phyloP scores from a whole-genome alignment of 78 protist species.

The Dictyostelium firmibasis region DNA sequence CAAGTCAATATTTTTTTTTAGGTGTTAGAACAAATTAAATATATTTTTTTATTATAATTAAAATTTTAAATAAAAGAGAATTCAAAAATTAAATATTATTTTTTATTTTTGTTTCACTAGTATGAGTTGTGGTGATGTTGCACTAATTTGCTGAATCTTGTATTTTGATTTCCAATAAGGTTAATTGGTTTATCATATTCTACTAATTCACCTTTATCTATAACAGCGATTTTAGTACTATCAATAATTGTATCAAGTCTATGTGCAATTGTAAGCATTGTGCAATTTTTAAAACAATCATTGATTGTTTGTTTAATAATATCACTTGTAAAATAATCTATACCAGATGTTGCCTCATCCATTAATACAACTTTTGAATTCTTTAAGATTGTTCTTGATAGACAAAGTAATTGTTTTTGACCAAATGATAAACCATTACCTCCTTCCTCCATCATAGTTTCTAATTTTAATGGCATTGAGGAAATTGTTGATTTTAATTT shows the following conservation, averaged over 20 bases:
- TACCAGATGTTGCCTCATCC: constrained; percentile 96
- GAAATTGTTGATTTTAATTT: constrained; percentile 10
- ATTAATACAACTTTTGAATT: constrained; percentile 81
- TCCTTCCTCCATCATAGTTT: not conserved
- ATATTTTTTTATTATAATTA: no score
- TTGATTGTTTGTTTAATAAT: constrained; percentile 72
- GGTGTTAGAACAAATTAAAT: no score
- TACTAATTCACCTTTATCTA: constrained; percentile 48
- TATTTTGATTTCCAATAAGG: not conserved
- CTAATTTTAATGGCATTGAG: constrained; percentile 31
- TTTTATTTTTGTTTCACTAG: not conserved
- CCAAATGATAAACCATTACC: constrained; percentile 90
- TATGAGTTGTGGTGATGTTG: not conserved
- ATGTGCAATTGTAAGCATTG: constrained; percentile 96
- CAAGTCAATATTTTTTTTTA: no score
- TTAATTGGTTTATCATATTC: constrained; percentile 78
- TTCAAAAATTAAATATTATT: no score
- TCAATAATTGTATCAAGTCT: constrained; percentile 94
- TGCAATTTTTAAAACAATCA: constrained; percentile 60
- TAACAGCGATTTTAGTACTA: constrained; percentile 77
- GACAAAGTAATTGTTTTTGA: constrained; percentile 96
- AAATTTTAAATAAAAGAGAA: no score
- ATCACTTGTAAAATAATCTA: constrained; percentile 90
- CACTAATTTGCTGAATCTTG: not conserved
- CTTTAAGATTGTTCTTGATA: constrained; percentile 93